Percentiles rank a stretch among this genome's conserved stretches.
Evolutionary conservation across 495 filamentous ascomycete species (phyloP).

Genomic region (Hypoxylon perforatum): DNA sequence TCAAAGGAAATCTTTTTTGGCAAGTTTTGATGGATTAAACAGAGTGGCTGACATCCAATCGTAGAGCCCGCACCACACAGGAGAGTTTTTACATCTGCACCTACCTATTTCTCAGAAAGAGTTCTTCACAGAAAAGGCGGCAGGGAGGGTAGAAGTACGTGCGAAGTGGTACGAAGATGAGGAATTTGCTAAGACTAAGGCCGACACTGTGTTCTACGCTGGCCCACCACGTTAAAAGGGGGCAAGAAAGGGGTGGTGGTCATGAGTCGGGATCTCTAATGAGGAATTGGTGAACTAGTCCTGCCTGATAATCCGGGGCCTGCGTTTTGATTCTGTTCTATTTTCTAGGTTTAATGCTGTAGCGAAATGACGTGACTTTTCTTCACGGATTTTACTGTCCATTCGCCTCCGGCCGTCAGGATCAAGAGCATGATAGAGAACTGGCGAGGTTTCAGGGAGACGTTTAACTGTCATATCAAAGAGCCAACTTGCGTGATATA

Average conservation of each 20-base stretch:
- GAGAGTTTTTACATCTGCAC: background rate
- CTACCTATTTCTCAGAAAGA: background rate
- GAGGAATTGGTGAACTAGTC: no score
- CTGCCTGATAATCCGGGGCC: no score
- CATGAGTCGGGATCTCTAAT: no score
- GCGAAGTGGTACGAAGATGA: background rate
- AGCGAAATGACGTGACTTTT: no score
- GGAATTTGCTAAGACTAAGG: background rate
- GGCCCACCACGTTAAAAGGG: background rate
- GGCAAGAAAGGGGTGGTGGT: background rate
- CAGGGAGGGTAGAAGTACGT: background rate
- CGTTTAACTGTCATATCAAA: constrained; percentile 69
- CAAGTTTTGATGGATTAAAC: background rate
- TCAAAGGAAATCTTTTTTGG: no score
- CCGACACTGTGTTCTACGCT: background rate
- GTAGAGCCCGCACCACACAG: background rate
- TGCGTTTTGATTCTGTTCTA: no score
- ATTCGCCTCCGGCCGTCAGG: constrained; percentile 67
- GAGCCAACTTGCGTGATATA: constrained; percentile 73
- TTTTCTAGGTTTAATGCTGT: no score
- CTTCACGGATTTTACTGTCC: no score
- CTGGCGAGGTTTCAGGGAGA: constrained; percentile 67
- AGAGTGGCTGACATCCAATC: background rate
- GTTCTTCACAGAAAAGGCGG: background rate
- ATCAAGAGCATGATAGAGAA: constrained; percentile 72